Base-by-base conservation (phyloP, 257 asterid species). In the Nicotiana noctiflora region DNA sequence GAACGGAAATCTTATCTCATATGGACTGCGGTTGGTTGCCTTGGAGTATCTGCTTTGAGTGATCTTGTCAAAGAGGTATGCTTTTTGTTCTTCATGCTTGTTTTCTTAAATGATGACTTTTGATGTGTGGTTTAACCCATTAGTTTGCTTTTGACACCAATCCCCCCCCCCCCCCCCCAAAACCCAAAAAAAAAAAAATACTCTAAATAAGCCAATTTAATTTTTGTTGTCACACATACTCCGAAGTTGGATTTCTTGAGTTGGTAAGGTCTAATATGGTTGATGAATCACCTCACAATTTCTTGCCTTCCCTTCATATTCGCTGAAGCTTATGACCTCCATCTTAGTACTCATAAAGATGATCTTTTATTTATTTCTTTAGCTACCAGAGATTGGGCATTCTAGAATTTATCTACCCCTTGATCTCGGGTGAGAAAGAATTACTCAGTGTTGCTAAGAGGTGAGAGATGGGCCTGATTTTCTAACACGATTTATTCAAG, bases 1-100 rank as follows among this genome's bases (percentile, higher is more conserved):
- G 98, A 95, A 89, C 89, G 61, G 81, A 95, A 93, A 86, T 86
- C 95, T 21, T 95, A 93, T 85, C 92, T 95, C 59, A 88, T 95
- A 83, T 95, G 92, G 88, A 86, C 90, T 84, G 99, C 99, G 31
- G 98, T 91, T 79, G 96, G 92, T 72, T 89, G 94, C 82, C 97
- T 95, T 21, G 99, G 99, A 64, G 85, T 89, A 21, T 86, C 96
- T 78, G 97, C 97, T 84, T 79, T 95, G 86, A 89, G 89, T 37
- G 98, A 93, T 90, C 95, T 95, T 76, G 86, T 95, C 72, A 90
- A 88, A 86, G 99, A 93, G 97, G 99, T 93, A 88, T 81, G 18
- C 3, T 52, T 46, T 23, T 21, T 68, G 32, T 81, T 74, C 6
- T 62, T 8, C 19, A 11, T 34, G 18, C 40, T 8, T 65, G 40